Evolutionary conservation across 306 rosid species (phyloP).

Genomic region (Acacia melanoxylon): DNA sequence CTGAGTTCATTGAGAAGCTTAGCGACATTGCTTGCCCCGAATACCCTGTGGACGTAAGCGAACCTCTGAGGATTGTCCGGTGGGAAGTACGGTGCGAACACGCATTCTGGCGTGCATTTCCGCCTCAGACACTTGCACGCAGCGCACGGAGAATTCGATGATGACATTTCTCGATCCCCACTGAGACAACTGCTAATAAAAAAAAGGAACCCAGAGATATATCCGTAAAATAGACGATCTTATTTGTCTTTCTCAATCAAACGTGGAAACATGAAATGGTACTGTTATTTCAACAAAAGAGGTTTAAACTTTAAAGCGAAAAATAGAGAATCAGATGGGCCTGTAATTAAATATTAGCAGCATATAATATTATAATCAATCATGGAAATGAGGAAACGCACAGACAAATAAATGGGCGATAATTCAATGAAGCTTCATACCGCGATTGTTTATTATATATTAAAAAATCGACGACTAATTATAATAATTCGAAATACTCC

Average conservation of each 20-base stretch:
- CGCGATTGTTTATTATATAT: conserved; percentile 35
- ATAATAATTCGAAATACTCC: conserved; percentile 35
- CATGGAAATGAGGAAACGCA: conserved; percentile 44
- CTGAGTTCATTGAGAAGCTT: conserved; percentile 77
- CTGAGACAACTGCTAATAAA: conserved; percentile 11
- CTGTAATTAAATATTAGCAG: background rate
- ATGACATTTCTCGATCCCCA: conserved; percentile 37
- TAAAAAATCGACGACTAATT: conserved; percentile 4
- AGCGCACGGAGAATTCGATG: conserved; percentile 86
- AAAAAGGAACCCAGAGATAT: background rate
- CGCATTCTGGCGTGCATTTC: conserved; percentile 93
- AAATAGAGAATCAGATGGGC: background rate
- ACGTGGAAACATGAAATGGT: background rate
- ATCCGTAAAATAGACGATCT: background rate
- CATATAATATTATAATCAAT: conserved; percentile 28
- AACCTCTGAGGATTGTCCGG: conserved; percentile 91
- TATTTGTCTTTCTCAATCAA: background rate
- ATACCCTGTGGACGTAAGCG: conserved; percentile 78
- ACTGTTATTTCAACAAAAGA: background rate
- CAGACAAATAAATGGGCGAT: conserved; percentile 23
- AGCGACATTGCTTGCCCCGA: conserved; percentile 90
- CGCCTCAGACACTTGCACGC: conserved; percentile 82
- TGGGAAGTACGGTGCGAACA: conserved; percentile 92
- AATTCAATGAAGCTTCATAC: conserved; percentile 44
- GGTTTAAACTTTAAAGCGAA: conserved; percentile 3